Percentiles rank a stretch among this genome's conserved stretches.
phyloP scores from a whole-genome alignment of 805 yeast species.

The Metschnikowia bowlesiae region DNA sequence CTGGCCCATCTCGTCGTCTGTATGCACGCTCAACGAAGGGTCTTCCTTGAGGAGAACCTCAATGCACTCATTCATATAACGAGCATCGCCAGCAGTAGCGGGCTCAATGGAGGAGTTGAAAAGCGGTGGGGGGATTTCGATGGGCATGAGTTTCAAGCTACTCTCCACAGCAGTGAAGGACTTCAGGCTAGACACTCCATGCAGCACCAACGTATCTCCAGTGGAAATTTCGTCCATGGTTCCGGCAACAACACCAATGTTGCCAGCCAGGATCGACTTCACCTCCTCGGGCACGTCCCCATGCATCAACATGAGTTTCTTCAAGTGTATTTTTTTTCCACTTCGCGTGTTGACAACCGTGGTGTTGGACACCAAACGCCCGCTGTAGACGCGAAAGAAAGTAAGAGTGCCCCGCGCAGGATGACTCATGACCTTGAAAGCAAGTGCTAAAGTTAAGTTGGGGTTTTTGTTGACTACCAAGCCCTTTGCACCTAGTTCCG shows the following conservation, averaged over 20 bases:
- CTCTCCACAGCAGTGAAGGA: constrained; percentile 40
- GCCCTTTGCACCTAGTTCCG: constrained; percentile 43
- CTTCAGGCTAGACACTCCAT: constrained; percentile 41
- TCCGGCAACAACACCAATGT: constrained; percentile 86
- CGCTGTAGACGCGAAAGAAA: constrained; percentile 85
- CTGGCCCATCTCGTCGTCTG: constrained; percentile 86
- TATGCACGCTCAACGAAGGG: constrained; percentile 71
- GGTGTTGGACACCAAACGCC: constrained; percentile 59
- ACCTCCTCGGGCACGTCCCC: constrained; percentile 83
- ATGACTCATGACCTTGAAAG: constrained; percentile 88
- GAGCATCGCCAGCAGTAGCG: constrained; percentile 70
- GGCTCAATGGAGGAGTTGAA: constrained; percentile 86
- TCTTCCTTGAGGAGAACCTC: constrained; percentile 73
- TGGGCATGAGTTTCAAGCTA: constrained; percentile 61
- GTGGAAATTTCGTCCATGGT: constrained; percentile 67
- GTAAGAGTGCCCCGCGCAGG: constrained; percentile 78
- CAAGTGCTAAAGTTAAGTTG: constrained; percentile 71
- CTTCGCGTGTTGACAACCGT: constrained; percentile 66
- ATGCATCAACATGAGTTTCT: constrained; percentile 75
- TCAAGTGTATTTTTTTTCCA: constrained; percentile 59
- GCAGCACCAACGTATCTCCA: constrained; percentile 83
- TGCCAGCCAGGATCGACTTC: constrained; percentile 59
- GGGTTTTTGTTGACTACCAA: constrained; percentile 51
- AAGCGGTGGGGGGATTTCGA: constrained; percentile 85
- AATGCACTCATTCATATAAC: constrained; percentile 69